Base-by-base conservation (phyloP, 164 flowering plant genomes). In the Macadamia integrifolia region DNA sequence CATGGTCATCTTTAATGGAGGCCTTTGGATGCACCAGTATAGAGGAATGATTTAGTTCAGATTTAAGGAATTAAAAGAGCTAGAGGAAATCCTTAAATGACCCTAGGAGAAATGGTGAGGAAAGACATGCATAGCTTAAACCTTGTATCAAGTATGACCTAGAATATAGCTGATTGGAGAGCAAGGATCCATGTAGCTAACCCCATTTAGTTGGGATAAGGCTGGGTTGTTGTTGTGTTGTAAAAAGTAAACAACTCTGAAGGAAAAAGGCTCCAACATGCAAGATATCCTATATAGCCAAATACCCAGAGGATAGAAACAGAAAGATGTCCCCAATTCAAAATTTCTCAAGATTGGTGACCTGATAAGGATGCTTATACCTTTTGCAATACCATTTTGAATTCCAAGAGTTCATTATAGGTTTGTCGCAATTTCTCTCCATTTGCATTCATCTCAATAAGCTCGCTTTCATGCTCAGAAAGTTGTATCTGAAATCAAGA, bases 331-430 rank as follows among this genome's bases (percentile, higher is more conserved):
- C 42, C 6, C 9, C 35, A 35, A 29, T 52, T 40, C 65, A 35
- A 6, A 50, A 18, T 40, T 3, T 14, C 52, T 57, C 62, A 28
- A 18, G n/a, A 35, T 35, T 35, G 40, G 40, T 35, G 40, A 35
- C 40, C 40, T 35, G 40, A 35, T 46, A 46, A 46, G 50, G 7
- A 46, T 46, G 9, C 30, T 61, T 68, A 58, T 80, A 94, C 98
- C 97, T 90, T 89, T 72, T 84, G 85, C 81, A 94, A 61, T 9
- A 94, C 98, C 75, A 92, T 84, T 83, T 90, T 92, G 84, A 94
- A 94, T 75, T 94, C 98, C 66, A 92, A 73, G 35, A 94, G 87
- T 80, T 94, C 97, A 80, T 86, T 94, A 76, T 83, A 91, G 15
- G 92, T 77, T 60, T 85, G 93, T 50, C 70, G 82, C 62, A 94